Evolutionary conservation across 768 basidiomycete species (phyloP).

Genomic region (Dioszegia hungarica): DNA sequence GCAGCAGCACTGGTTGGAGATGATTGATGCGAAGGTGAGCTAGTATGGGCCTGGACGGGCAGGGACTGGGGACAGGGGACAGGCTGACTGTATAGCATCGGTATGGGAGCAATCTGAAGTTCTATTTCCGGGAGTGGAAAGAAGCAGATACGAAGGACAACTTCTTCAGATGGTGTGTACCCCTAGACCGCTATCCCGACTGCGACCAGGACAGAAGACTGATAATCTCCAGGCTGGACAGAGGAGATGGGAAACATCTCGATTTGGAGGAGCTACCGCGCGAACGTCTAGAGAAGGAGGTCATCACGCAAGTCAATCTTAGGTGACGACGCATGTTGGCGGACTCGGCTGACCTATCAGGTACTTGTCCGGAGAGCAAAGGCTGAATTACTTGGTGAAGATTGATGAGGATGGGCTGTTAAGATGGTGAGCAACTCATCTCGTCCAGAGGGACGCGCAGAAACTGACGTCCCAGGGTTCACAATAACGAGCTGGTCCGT

Average conservation of each 20-base stretch:
- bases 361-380: slow-evolving; percentile 60
- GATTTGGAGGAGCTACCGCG: slow-evolving; percentile 60
- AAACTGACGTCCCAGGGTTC: slow-evolving; percentile 44
- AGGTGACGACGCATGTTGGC: background rate
- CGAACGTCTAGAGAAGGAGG: slow-evolving; percentile 61
- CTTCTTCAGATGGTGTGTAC: slow-evolving; percentile 54
- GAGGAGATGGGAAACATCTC: slow-evolving; percentile 58
- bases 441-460: background rate
- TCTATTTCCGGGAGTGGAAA: slow-evolving; percentile 61
- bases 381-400: slow-evolving; percentile 63
- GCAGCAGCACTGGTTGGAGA: slow-evolving; percentile 46
- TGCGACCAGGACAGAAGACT: too few relatives aligned
- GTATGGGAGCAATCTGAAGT: slow-evolving; percentile 44
- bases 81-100: slow-evolving; percentile 24
- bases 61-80: too few relatives aligned
- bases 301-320: slow-evolving; percentile 39
- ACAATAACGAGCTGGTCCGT: slow-evolving; percentile 53
- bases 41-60: background rate
- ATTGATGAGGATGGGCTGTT: slow-evolving; percentile 55
- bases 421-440: slow-evolving; percentile 23
- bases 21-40: slow-evolving; percentile 43
- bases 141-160: slow-evolving; percentile 61
- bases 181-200: background rate
- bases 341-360: slow-evolving; percentile 42
- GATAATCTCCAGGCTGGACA: slow-evolving; percentile 57